Conservation (phyloP, 2,329 filamentous ascomycete genomes). For the Samsoniella hepiali region DNA sequence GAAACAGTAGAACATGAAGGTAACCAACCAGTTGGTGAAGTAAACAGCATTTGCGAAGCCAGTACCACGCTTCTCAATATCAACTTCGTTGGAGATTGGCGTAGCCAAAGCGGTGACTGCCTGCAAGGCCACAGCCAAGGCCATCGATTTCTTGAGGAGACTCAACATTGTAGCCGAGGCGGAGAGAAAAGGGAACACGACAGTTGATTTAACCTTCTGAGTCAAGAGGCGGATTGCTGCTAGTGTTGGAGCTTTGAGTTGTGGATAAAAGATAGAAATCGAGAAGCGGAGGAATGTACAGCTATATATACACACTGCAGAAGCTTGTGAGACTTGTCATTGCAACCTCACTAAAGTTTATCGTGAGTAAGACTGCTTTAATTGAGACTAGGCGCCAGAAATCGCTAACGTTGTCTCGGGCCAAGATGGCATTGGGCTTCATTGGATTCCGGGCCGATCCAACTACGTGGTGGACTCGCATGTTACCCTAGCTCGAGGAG, state of each 20-base stretch:
- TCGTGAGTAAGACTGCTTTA: not conserved
- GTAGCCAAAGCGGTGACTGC: constrained; percentile 24
- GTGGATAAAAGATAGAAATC: not conserved
- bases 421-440: not conserved
- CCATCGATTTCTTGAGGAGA: constrained; percentile 27
- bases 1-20: not conserved
- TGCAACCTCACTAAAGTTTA: not conserved
- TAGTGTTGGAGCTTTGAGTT: not conserved
- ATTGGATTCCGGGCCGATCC: not conserved
- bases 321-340: not conserved
- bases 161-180: constrained; percentile 25
- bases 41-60: constrained; percentile 41
- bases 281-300: not conserved
- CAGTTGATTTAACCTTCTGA: not conserved
- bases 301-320: constrained; percentile 1
- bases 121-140: constrained; percentile 28
- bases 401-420: constrained; percentile 10
- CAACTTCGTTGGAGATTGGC: constrained; percentile 20
- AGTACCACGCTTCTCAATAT: constrained; percentile 23
- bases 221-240: not conserved
- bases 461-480: not conserved
- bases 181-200: not conserved
- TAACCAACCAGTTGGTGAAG: constrained; percentile 47
- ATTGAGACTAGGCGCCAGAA: not conserved
- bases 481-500: not conserved